Evolutionary conservation across 2,329 filamentous ascomycete genomes (phyloP).

Genomic region (Zalaria sp.): DNA sequence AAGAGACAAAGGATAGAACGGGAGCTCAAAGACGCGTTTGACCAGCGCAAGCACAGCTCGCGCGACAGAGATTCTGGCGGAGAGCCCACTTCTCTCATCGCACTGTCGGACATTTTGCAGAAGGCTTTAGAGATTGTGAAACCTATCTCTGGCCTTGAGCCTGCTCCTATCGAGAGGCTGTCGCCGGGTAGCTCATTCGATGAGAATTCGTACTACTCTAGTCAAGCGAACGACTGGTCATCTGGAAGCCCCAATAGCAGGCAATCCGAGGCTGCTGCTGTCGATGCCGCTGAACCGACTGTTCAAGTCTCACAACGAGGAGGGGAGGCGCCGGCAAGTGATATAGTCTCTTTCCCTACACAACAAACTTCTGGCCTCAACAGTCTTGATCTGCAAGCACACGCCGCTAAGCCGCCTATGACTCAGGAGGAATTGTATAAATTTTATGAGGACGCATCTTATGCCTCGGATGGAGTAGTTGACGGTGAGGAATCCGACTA

Average conservation of each 20-base stretch:
- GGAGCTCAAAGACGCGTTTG: constrained; percentile 60
- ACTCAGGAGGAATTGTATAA: constrained; percentile 2
- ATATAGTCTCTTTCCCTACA: constrained; percentile 1
- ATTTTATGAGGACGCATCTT: constrained; percentile 1
- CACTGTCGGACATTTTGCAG: constrained; percentile 27
- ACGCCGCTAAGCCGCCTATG: background rate
- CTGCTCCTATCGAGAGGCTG: constrained; percentile 42
- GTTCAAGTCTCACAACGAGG: background rate
- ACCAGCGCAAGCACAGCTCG: constrained; percentile 40
- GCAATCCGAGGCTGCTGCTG: background rate
- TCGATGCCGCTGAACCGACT: background rate
- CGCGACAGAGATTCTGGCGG: constrained; percentile 35
- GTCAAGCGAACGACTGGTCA: constrained; percentile 59
- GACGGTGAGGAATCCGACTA: constrained; percentile 27
- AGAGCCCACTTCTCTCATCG: constrained; percentile 29
- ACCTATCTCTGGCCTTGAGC: constrained; percentile 45
- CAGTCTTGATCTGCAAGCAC: constrained; percentile 2
- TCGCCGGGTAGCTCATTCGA: constrained; percentile 73
- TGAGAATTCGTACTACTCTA: constrained; percentile 92
- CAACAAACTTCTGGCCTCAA: background rate
- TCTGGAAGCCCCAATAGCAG: constrained; percentile 25
- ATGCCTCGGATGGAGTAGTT: background rate
- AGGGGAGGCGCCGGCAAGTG: constrained; percentile 1
- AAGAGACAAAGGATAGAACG: constrained; percentile 74
- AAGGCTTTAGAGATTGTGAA: constrained; percentile 61